phyloP scores from a whole-genome alignment of 2,329 filamentous ascomycete species.

The Penicillium paneum region DNA sequence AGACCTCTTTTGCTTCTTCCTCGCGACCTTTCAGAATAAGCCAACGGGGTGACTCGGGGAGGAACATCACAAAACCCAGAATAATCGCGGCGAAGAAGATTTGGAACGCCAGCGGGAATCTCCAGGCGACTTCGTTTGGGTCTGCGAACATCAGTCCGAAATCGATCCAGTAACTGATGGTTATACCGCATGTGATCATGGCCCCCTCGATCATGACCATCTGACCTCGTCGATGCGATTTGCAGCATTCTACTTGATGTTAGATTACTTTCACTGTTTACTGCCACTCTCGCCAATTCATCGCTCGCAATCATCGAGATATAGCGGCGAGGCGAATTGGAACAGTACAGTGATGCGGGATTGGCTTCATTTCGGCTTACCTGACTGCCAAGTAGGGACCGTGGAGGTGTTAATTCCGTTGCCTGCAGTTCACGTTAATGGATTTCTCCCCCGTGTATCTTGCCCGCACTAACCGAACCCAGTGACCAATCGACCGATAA shows the following conservation, averaged over 20 bases:
- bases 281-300: not conserved
- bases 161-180: not conserved
- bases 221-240: not conserved
- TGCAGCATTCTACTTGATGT: not conserved
- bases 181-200: not conserved
- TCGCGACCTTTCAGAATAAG: not conserved
- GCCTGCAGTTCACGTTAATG: not conserved
- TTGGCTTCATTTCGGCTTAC: not conserved
- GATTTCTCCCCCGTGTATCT: not conserved
- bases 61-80: not conserved
- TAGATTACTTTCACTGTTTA: not conserved
- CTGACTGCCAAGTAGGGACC: not conserved
- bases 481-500: not conserved
- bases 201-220: not conserved
- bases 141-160: not conserved
- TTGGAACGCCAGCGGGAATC: not conserved
- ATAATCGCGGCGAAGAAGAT: not conserved
- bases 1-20: conserved; percentile 34
- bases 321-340: not conserved
- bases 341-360: not conserved
- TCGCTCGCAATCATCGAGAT: not conserved
- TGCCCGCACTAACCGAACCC: not conserved
- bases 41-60: not conserved
- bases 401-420: not conserved
- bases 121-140: not conserved